A percentile compares a stretch with the other conserved stretches of the same genome.
Conservation (phyloP, 1,284 basidiomycete genomes). For the Cryptococcus maquisensis region DNA sequence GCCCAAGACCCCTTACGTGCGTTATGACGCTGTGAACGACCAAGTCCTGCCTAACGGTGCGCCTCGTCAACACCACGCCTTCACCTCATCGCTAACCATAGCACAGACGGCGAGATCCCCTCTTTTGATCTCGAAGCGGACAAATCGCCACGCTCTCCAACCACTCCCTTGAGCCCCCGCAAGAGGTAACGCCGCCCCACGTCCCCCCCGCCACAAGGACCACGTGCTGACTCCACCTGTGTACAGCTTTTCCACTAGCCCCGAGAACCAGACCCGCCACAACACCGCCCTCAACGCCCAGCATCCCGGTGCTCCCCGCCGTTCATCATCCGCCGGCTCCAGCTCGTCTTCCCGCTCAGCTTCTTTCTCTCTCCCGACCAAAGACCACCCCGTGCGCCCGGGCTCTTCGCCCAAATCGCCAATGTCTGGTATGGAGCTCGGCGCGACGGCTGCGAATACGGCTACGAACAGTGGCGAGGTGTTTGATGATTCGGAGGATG, state of each 20-base stretch:
- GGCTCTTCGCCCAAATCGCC: constrained; percentile 28
- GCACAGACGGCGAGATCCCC: constrained; percentile 52
- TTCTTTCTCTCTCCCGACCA: constrained; percentile 59
- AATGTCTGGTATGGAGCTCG: constrained; percentile 37
- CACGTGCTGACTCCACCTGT: neutral
- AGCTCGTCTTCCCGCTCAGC: constrained; percentile 71
- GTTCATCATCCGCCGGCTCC: constrained; percentile 62
- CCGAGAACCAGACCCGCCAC: constrained; percentile 6
- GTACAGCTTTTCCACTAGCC: constrained; percentile 10
- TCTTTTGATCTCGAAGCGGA: constrained; percentile 37
- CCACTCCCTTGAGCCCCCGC: constrained; percentile 14
- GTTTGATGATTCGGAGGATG: constrained; percentile 61
- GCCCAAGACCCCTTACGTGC: constrained; percentile 91
- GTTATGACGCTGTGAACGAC: constrained; percentile 81
- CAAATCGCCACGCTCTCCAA: constrained; percentile 9
- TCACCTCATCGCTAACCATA: neutral
- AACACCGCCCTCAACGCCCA: constrained; percentile 15
- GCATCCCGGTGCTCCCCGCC: constrained; percentile 51
- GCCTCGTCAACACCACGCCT: constrained; percentile 1
- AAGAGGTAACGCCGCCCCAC: constrained; percentile 17
- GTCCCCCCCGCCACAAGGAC: neutral
- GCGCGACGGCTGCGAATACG: constrained; percentile 44
- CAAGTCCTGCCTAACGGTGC: constrained; percentile 61
- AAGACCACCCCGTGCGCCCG: constrained; percentile 34
- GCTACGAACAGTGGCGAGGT: constrained; percentile 39